Evolutionary conservation across 352 stramenopile species (phyloP).

Genomic region (Globisporangium mamillatum): DNA sequence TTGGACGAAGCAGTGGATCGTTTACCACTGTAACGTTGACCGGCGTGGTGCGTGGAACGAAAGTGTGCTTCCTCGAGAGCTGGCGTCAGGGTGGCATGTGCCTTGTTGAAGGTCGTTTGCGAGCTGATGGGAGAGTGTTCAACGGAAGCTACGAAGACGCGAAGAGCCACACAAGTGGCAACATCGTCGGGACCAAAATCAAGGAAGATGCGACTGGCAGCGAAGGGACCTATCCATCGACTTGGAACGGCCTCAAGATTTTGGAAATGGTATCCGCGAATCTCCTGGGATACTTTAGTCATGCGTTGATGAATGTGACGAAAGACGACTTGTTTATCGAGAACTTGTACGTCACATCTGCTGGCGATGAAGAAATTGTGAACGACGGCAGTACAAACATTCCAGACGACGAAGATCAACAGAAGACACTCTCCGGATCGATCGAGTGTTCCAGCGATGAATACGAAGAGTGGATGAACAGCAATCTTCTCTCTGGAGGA

Average conservation of each 20-base stretch:
- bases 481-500: conserved; percentile 69
- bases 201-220: conserved; percentile 23
- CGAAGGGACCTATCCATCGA: conserved; percentile 15
- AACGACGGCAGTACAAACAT: conserved; percentile 21
- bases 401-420: conserved; percentile 28
- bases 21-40: conserved; percentile 83
- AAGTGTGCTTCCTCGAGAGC: conserved; percentile 83
- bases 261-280: conserved; percentile 77
- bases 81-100: conserved; percentile 88
- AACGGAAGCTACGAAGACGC: conserved; percentile 83
- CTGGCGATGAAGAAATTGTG: conserved; percentile 34
- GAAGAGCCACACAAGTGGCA: conserved; percentile 84
- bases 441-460: conserved; percentile 69
- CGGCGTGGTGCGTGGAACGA: conserved; percentile 69
- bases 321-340: conserved; percentile 65
- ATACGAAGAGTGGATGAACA: conserved; percentile 82
- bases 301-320: conserved; percentile 56
- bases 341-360: conserved; percentile 18
- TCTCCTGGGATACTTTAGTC: conserved; percentile 71
- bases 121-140: conserved; percentile 70
- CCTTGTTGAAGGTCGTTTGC: conserved; percentile 73
- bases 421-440: conserved; percentile 38
- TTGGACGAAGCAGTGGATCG: conserved; percentile 71
- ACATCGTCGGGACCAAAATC: conserved; percentile 73
- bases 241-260: conserved; percentile 57